These are phyloP conservation scores for Penicillium ucsense DNA, from an alignment of 495 filamentous ascomycete genomes.

Conservation along the genomic window DNA sequence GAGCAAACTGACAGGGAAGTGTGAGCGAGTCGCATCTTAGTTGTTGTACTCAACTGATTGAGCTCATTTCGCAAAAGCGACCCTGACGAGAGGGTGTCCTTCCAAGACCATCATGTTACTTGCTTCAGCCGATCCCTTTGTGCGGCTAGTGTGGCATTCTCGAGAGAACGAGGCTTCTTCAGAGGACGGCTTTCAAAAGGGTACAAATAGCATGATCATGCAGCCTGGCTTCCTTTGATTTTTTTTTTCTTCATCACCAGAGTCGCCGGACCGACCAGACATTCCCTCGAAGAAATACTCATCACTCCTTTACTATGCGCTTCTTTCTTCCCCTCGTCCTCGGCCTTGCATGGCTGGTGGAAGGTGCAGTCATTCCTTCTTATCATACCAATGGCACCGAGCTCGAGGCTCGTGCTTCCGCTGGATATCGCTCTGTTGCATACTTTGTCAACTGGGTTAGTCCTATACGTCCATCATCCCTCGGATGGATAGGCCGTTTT, in stretches of 20 bases:
- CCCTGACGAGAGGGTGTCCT: constrained; percentile 3
- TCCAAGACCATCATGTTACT: background rate
- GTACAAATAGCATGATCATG: background rate
- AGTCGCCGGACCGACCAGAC: constrained; percentile 7
- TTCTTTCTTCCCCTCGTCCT: constrained; percentile 5
- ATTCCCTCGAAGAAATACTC: background rate
- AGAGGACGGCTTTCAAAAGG: background rate
- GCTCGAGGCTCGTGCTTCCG: constrained; percentile 7
- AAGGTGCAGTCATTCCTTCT: constrained; percentile 4
- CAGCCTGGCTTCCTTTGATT: background rate
- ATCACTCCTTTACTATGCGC: constrained; percentile 6
- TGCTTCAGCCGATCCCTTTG: too few species aligned
- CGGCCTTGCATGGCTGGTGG: constrained; percentile 7
- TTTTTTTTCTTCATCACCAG: background rate
- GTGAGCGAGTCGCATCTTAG: background rate
- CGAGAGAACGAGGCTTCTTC: background rate
- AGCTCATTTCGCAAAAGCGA: background rate
- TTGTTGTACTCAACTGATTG: background rate
- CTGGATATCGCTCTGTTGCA: constrained; percentile 57
- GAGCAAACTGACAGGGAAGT: background rate
- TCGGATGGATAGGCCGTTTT: too few species aligned
- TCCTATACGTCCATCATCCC: background rate
- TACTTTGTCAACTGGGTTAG: constrained; percentile 77
- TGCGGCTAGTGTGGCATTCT: too few species aligned
- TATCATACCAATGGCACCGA: background rate